Evolutionary conservation across 163 green algal species (phyloP).

Genomic region (Scenedesmus sp.): DNA sequence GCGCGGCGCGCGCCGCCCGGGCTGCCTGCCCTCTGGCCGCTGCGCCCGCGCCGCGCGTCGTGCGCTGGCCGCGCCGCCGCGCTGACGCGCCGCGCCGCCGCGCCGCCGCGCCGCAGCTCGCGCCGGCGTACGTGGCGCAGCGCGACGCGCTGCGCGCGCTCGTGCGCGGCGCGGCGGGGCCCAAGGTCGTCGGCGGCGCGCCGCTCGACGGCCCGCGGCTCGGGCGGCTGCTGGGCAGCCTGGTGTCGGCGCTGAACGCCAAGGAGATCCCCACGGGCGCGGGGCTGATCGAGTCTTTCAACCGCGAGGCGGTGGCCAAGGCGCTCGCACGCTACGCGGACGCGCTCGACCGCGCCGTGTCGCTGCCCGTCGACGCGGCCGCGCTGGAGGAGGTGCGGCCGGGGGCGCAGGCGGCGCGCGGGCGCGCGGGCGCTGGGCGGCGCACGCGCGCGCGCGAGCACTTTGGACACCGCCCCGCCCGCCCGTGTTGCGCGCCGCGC

Average conservation of each 20-base stretch:
- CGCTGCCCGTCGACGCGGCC: slow-evolving; percentile 69
- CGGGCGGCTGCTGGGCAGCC: slow-evolving; percentile 69
- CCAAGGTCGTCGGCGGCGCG: slow-evolving; percentile 67
- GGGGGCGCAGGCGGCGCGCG: background rate
- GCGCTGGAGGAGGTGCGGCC: slow-evolving; percentile 30
- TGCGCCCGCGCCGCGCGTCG: too few species aligned
- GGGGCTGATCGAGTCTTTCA: slow-evolving; percentile 90
- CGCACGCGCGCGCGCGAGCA: too few species aligned
- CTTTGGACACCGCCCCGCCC: background rate
- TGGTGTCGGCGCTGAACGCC: slow-evolving; percentile 88
- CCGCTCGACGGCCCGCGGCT: slow-evolving; percentile 57
- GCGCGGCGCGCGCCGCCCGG: too few species aligned
- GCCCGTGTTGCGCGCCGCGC: background rate
- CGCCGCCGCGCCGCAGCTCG: too few species aligned
- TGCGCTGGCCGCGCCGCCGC: too few species aligned
- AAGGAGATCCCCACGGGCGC: slow-evolving; percentile 88
- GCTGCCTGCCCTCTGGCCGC: too few species aligned
- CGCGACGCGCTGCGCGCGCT: slow-evolving; percentile 67
- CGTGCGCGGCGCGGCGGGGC: slow-evolving; percentile 61
- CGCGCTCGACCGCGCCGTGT: slow-evolving; percentile 34
- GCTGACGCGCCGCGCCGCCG: too few species aligned
- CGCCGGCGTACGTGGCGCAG: slow-evolving; percentile 77
- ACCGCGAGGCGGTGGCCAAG: slow-evolving; percentile 76
- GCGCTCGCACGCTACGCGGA: slow-evolving; percentile 20
- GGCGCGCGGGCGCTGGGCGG: background rate